phyloP scores from a whole-genome alignment of 176 grass and related monocot species.

The Lolium perenne region DNA sequence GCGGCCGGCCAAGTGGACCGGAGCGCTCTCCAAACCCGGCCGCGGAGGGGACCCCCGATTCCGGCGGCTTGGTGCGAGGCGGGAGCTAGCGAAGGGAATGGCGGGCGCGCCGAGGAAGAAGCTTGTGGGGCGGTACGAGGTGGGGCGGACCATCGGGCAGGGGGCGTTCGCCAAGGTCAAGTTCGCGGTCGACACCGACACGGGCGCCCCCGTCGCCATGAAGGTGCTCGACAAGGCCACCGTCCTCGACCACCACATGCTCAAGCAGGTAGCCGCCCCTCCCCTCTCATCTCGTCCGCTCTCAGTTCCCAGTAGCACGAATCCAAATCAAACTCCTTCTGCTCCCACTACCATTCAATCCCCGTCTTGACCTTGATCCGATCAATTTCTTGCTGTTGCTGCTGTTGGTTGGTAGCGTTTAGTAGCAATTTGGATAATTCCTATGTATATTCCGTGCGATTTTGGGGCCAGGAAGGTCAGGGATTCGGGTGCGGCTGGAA shows the following conservation, averaged over 20 bases:
- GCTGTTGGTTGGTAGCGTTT: background rate
- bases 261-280: slow-evolving; percentile 67
- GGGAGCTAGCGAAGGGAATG: slow-evolving; percentile 25
- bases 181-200: slow-evolving; percentile 80
- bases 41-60: background rate
- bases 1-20: background rate
- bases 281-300: background rate
- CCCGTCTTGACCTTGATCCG: background rate
- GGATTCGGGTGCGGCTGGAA: background rate
- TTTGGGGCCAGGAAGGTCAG: slow-evolving; percentile 1
- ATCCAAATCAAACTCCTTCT: background rate
- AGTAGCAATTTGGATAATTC: background rate
- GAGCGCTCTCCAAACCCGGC: background rate
- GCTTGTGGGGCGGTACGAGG: slow-evolving; percentile 81
- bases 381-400: background rate
- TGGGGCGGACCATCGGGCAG: slow-evolving; percentile 89
- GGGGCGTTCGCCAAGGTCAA: slow-evolving; percentile 97
- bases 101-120: slow-evolving; percentile 53
- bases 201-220: slow-evolving; percentile 69
- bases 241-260: slow-evolving; percentile 86
- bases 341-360: background rate
- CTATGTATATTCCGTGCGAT: slow-evolving; percentile 5
- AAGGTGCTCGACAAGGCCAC: slow-evolving; percentile 89
- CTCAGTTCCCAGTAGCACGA: background rate
- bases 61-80: background rate